Percentiles rank a stretch among this genome's conserved stretches.
Evolutionary conservation across 1,139 yeast species (phyloP).

Genomic region (Blastobotrys aristatus): DNA sequence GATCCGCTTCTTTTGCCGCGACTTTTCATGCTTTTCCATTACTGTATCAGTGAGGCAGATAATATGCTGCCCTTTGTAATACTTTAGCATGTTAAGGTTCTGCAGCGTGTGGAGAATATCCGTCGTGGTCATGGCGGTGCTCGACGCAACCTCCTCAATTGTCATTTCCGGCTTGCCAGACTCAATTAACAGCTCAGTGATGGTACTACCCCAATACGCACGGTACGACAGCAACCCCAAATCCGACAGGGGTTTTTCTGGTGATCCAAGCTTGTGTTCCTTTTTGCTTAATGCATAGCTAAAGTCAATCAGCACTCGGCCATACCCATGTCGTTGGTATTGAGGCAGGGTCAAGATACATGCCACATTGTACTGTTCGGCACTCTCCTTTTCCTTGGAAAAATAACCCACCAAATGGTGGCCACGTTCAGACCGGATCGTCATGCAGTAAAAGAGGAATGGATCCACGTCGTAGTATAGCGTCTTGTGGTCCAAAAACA

Average conservation of each 20-base stretch:
- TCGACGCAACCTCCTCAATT: constrained; percentile 82
- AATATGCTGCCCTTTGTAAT: constrained; percentile 94
- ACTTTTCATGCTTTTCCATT: constrained; percentile 66
- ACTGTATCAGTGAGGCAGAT: constrained; percentile 86
- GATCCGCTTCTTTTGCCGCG: constrained; percentile 70
- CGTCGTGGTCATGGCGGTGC: constrained; percentile 93
- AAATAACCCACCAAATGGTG: constrained; percentile 95
- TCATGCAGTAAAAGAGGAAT: constrained; percentile 91
- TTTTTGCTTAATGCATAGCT: constrained; percentile 83
- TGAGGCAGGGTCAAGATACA: constrained; percentile 95
- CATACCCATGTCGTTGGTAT: constrained; percentile 92
- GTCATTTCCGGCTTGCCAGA: constrained; percentile 61
- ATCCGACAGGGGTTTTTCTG: constrained; percentile 95
- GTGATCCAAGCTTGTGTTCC: constrained; percentile 90
- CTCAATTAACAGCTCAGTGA: constrained; percentile 71
- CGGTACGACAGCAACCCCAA: constrained; percentile 88
- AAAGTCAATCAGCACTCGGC: constrained; percentile 84
- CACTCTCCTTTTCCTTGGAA: constrained; percentile 76
- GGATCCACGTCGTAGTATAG: constrained; percentile 97
- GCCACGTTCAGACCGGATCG: constrained; percentile 78
- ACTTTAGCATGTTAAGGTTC: constrained; percentile 81
- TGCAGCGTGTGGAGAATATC: constrained; percentile 92
- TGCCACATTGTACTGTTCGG: constrained; percentile 72
- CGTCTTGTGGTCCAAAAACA: constrained; percentile 91
- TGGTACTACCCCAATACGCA: constrained; percentile 93